These are phyloP conservation scores for Sporopachydermia quercuum DNA, from an alignment of 805 yeast genomes.

Conservation along the genomic window DNA sequence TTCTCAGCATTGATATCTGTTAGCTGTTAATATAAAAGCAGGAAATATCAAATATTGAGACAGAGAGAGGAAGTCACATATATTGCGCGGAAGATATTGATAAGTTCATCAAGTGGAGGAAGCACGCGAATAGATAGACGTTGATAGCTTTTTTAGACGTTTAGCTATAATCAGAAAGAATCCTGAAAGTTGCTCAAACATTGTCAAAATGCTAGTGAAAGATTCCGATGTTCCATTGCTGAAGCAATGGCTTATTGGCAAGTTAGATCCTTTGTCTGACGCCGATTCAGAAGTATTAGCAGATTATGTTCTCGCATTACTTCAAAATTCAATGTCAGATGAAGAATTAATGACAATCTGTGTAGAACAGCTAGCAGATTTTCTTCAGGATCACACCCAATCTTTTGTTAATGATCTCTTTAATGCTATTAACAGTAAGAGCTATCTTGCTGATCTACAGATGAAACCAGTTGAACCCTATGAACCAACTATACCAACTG, in stretches of 20 bases:
- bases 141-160: too few species aligned
- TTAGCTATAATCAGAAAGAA: too few species aligned
- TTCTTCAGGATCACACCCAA: constrained; percentile 19
- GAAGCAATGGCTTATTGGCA: constrained; percentile 17
- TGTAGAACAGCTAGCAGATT: constrained; percentile 23
- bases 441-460: constrained; percentile 2
- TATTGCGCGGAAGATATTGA: too few species aligned
- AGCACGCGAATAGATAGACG: too few species aligned
- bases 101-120: too few species aligned
- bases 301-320: constrained; percentile 29
- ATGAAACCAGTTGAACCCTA: constrained; percentile 1
- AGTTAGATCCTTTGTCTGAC: constrained; percentile 16
- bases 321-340: constrained; percentile 22
- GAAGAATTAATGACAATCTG: constrained; percentile 20
- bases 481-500: neutral
- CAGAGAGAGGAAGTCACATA: too few species aligned
- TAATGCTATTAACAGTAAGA: constrained; percentile 13
- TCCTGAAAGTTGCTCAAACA: too few species aligned
- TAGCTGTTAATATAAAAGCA: too few species aligned
- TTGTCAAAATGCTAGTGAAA: neutral
- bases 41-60: too few species aligned
- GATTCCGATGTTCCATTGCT: constrained; percentile 5
- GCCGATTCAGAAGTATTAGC: constrained; percentile 28
- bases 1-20: too few species aligned
- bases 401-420: constrained; percentile 16